Percentiles rank a stretch among this genome's conserved stretches.
Evolutionary conservation across 805 yeast genomes (phyloP).

Genomic region (Yarrowia sp.): DNA sequence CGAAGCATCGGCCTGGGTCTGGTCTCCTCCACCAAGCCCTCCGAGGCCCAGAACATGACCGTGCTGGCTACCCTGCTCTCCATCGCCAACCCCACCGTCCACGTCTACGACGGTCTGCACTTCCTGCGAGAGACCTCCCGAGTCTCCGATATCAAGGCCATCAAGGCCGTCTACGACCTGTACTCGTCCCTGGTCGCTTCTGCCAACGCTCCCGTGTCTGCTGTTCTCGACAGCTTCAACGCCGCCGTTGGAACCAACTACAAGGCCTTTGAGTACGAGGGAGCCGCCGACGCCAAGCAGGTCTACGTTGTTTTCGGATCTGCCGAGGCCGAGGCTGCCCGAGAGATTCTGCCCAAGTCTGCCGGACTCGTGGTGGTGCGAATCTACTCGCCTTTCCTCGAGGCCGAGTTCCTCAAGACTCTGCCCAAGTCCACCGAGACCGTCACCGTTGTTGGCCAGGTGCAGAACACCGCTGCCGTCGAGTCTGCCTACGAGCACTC

Average conservation of each 20-base stretch:
- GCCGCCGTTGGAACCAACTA: slow-evolving; percentile 60
- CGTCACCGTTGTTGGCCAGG: slow-evolving; percentile 73
- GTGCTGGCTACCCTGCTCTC: slow-evolving; percentile 70
- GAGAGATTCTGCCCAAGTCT: slow-evolving; percentile 52
- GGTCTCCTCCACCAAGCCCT: slow-evolving; percentile 65
- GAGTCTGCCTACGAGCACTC: slow-evolving; percentile 51
- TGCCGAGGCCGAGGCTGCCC: slow-evolving; percentile 63
- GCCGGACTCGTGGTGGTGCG: slow-evolving; percentile 67
- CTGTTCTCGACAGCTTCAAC: slow-evolving; percentile 58
- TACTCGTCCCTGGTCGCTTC: slow-evolving; percentile 10
- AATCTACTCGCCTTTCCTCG: slow-evolving; percentile 81
- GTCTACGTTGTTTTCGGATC: slow-evolving; percentile 88
- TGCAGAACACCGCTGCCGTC: slow-evolving; percentile 48
- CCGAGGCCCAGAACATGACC: slow-evolving; percentile 73
- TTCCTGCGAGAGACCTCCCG: slow-evolving; percentile 59
- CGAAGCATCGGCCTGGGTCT: slow-evolving; percentile 69
- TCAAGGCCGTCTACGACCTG: slow-evolving; percentile 40
- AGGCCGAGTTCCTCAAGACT: slow-evolving; percentile 61
- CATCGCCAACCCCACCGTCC: slow-evolving; percentile 63
- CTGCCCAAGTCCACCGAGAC: slow-evolving; percentile 66
- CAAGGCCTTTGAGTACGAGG: slow-evolving; percentile 73
- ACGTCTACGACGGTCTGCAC: slow-evolving; percentile 81
- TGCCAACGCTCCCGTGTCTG: not conserved
- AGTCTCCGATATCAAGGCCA: slow-evolving; percentile 44
- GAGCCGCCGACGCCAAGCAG: slow-evolving; percentile 65